Evolutionary conservation across 495 filamentous ascomycete species (phyloP).

Genomic region (Choiromyces venosus): DNA sequence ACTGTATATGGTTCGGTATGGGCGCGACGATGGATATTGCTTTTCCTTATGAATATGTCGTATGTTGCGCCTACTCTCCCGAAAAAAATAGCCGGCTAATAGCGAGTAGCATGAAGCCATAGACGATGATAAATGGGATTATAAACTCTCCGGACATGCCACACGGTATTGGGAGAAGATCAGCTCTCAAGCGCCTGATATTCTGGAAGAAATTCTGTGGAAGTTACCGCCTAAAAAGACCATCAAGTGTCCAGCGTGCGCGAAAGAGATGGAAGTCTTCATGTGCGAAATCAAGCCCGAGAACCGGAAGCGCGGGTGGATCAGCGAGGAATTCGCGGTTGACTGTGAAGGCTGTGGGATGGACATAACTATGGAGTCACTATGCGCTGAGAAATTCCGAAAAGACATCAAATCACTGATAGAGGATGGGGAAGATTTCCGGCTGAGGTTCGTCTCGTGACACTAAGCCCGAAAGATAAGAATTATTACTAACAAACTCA

Average conservation of each 20-base stretch:
- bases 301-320: slow-evolving; percentile 24
- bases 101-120: slow-evolving; percentile 52
- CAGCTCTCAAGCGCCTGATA: slow-evolving; percentile 58
- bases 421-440: slow-evolving; percentile 2
- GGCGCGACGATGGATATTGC: slow-evolving; percentile 58
- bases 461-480: neutral
- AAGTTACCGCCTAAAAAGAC: slow-evolving; percentile 21
- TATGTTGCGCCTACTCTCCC: slow-evolving; percentile 14
- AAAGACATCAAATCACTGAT: slow-evolving; percentile 13
- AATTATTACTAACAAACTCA: neutral
- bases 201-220: slow-evolving; percentile 28
- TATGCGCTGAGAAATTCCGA: slow-evolving; percentile 23
- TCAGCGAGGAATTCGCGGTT: slow-evolving; percentile 15
- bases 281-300: slow-evolving; percentile 22
- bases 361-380: slow-evolving; percentile 1
- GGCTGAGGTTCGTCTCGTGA: slow-evolving; percentile 19
- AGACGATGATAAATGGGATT: slow-evolving; percentile 57
- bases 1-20: slow-evolving; percentile 61
- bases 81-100: neutral
- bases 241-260: slow-evolving; percentile 27
- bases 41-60: slow-evolving; percentile 65
- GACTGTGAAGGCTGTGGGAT: slow-evolving; percentile 11
- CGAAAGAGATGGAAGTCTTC: slow-evolving; percentile 9
- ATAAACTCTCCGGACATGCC: slow-evolving; percentile 50
- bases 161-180: slow-evolving; percentile 47